These are phyloP conservation scores for Vigna trinervia DNA, from an alignment of 306 rosid species.

Conservation along the genomic window DNA sequence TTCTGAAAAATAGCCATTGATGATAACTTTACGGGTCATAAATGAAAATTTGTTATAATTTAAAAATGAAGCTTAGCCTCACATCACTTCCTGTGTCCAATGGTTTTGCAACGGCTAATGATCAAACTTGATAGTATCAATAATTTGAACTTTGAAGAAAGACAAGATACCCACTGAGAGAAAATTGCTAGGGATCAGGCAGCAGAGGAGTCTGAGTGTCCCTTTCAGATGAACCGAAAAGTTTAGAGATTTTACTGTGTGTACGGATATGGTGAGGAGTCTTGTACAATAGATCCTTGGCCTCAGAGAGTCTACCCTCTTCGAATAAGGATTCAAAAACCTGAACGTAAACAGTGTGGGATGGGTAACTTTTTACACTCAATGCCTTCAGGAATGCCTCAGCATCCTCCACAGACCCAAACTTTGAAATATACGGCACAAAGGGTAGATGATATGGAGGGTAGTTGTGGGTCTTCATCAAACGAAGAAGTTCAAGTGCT, in stretches of 20 bases:
- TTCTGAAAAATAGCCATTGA: slow-evolving; percentile 29
- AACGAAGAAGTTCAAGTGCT: slow-evolving; percentile 70
- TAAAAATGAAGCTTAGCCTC: slow-evolving; percentile 22
- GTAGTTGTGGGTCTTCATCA: slow-evolving; percentile 73
- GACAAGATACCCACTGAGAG: not conserved
- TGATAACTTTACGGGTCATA: slow-evolving; percentile 21
- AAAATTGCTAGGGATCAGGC: slow-evolving; percentile 32
- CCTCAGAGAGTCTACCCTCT: slow-evolving; percentile 81
- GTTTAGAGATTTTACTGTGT: slow-evolving; percentile 57
- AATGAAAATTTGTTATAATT: slow-evolving; percentile 27
- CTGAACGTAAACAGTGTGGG: slow-evolving; percentile 65
- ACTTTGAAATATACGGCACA: slow-evolving; percentile 67
- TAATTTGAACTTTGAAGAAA: slow-evolving; percentile 23
- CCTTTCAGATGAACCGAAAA: slow-evolving; percentile 62
- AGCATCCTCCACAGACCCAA: slow-evolving; percentile 86
- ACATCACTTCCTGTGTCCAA: not conserved
- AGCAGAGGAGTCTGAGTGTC: slow-evolving; percentile 32
- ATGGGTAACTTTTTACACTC: slow-evolving; percentile 46
- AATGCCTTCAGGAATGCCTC: slow-evolving; percentile 65
- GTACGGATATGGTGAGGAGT: slow-evolving; percentile 72
- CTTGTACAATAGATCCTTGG: slow-evolving; percentile 71
- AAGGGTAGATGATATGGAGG: slow-evolving; percentile 69
- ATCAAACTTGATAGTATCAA: slow-evolving; percentile 32
- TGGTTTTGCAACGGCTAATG: slow-evolving; percentile 7
- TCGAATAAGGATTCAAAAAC: slow-evolving; percentile 66